Percentiles rank a stretch among this genome's conserved stretches.
Conservation (phyloP, 495 filamentous ascomycete species). For the Lasiosphaeria ovina region DNA sequence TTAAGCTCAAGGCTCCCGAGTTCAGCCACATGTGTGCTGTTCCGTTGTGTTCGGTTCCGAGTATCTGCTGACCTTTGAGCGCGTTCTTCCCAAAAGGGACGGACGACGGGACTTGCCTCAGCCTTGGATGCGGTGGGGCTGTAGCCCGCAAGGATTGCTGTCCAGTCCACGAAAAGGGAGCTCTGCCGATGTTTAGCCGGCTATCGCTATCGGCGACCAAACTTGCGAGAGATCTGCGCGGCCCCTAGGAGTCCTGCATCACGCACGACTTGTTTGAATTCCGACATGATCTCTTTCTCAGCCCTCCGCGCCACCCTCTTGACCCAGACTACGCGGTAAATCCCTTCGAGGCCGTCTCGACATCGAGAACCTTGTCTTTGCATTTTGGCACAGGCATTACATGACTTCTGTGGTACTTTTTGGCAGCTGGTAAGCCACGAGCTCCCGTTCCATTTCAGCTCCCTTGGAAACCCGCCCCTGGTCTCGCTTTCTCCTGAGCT, state of each 20-base stretch:
- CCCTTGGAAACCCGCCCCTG: too few species aligned
- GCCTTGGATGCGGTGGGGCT: too few species aligned
- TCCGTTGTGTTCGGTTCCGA: too few species aligned
- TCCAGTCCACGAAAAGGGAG: not conserved
- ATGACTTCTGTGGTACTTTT: slow-evolving; percentile 27
- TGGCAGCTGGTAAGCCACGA: slow-evolving; percentile 7
- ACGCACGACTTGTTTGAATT: slow-evolving; percentile 1
- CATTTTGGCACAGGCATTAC: slow-evolving; percentile 12
- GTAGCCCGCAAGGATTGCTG: too few species aligned
- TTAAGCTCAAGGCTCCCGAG: too few species aligned
- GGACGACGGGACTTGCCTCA: too few species aligned
- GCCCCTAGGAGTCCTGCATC: slow-evolving; percentile 16
- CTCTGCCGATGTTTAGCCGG: slow-evolving; percentile 26
- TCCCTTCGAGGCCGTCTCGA: slow-evolving; percentile 3
- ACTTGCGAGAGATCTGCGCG: slow-evolving; percentile 26
- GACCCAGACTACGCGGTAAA: not conserved
- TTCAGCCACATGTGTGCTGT: too few species aligned
- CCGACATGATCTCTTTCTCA: slow-evolving; percentile 2
- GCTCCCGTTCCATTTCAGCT: slow-evolving; percentile 6
- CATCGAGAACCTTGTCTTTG: slow-evolving; percentile 5
- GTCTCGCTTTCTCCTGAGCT: slow-evolving; percentile 5
- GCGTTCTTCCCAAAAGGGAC: too few species aligned
- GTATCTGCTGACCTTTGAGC: too few species aligned
- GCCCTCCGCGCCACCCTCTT: not conserved
- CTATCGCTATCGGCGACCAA: slow-evolving; percentile 31